Base-by-base conservation (phyloP, 2,329 filamentous ascomycete species). In the Pezicula radicicola region DNA sequence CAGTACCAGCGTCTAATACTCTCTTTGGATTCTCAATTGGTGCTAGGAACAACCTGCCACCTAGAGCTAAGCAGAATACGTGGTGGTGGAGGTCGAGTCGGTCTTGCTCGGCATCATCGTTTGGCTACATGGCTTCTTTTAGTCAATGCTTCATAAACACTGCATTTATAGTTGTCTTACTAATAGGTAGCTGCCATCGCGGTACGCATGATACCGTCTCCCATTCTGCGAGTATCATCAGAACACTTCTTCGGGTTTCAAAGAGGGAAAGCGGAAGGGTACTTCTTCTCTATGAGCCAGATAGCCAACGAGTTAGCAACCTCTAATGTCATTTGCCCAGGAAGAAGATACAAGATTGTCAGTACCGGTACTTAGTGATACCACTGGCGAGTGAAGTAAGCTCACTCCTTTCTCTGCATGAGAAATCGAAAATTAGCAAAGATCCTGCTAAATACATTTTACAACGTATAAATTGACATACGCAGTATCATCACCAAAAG, bases 61-160 rank as follows among this genome's bases (percentile, higher is more conserved):
- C 55, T 4, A 57, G 51, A 21, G 53, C 49, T 4, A 64, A 54
- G 30, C 51, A 58, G 45, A 62, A 63, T 37, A 64, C 50, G 33
- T 63, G 61, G 48, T 63, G 55, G 18, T 57, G 53, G n/a, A 58
- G 50, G 48, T 62, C 57, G 21, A 62, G 50, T 9, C 58, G 72
- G 33, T 62, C 60, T 53, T 62, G 58, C 42, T 62, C 60, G n/a
- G 44, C 40, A 18, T 59, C 58, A 15, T 62, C 60, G 39, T 62
- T 62, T 18, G 60, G 60, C 57, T 60, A 40, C 15, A 21, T 4
- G 8, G 4, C 18, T 19, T 18, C 12, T 7, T 47, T 12, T 9
- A 10, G 18, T 4, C 27, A 40, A 25, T 30, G 6, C n/a, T 28
- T 39, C 13, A 12, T 8, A 25, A 37, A 28, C n/a, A 18, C 3